Evolutionary conservation across 176 grass and related monocot genomes (phyloP).

Genomic region (Oryza brachyantha): DNA sequence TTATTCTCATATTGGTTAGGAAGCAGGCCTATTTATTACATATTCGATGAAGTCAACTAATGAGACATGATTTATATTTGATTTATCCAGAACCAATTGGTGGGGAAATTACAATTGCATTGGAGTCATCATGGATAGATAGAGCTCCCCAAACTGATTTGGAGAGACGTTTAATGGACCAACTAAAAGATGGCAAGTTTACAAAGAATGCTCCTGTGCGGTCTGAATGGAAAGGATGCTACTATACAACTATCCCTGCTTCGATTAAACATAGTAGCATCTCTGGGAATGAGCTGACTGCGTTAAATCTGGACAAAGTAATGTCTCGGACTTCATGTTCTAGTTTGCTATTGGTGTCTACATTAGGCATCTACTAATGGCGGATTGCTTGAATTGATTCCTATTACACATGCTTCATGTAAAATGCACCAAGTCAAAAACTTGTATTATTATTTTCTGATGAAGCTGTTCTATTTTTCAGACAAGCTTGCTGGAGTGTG

Average conservation of each 20-base stretch:
- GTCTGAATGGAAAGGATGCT: slow-evolving; percentile 61
- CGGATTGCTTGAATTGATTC: not conserved
- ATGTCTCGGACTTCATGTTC: too few species aligned
- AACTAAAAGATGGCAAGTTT: slow-evolving; percentile 60
- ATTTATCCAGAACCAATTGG: slow-evolving; percentile 69
- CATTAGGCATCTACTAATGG: not conserved
- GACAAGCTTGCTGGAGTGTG: slow-evolving; percentile 72
- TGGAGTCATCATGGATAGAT: slow-evolving; percentile 66
- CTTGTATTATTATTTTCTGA: slow-evolving; percentile 18
- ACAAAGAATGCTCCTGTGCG: slow-evolving; percentile 42
- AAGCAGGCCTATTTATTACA: not conserved
- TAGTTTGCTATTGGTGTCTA: too few species aligned
- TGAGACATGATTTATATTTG: not conserved
- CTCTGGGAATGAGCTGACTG: slow-evolving; percentile 69
- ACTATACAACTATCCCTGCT: slow-evolving; percentile 75
- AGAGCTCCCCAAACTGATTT: slow-evolving; percentile 60
- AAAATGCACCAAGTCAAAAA: not conserved
- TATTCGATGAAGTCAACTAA: slow-evolving; percentile 8
- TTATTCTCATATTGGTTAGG: not conserved
- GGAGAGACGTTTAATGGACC: slow-evolving; percentile 68
- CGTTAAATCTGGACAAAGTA: slow-evolving; percentile 93
- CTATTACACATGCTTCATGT: not conserved
- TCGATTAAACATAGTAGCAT: slow-evolving; percentile 62
- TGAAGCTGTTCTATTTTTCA: slow-evolving; percentile 41
- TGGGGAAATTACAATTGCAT: slow-evolving; percentile 78